Percentiles rank a stretch among this genome's conserved stretches.
These are phyloP conservation scores for Argentina anserina DNA, from an alignment of 306 rosid genomes.

Conservation along the genomic window DNA sequence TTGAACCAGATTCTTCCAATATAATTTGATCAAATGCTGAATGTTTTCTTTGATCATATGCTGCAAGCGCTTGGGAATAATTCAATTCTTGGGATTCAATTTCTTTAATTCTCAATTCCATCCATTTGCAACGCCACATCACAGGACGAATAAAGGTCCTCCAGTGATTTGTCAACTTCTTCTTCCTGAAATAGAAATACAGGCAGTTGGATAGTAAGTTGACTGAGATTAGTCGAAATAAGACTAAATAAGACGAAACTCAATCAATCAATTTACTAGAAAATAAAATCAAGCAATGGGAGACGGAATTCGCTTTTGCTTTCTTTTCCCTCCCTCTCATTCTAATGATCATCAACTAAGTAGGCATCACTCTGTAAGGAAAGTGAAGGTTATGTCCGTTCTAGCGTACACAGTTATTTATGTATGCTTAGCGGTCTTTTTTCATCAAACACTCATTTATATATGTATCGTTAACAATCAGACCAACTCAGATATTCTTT, in stretches of 20 bases:
- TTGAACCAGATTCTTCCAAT: constrained; percentile 52
- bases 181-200: constrained; percentile 52
- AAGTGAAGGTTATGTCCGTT: background rate
- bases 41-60: constrained; percentile 48
- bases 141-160: constrained; percentile 70
- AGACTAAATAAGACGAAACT: background rate
- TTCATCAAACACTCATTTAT: background rate
- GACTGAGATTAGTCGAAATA: constrained; percentile 4
- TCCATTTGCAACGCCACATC: constrained; percentile 93
- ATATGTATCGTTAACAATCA: background rate
- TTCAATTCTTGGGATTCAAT: constrained; percentile 54
- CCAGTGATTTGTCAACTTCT: constrained; percentile 85
- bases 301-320: background rate
- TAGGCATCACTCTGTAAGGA: background rate
- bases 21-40: constrained; percentile 30
- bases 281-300: background rate
- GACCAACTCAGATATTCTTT: background rate
- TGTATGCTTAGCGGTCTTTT: background rate
- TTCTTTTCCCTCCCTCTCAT: background rate
- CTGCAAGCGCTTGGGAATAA: constrained; percentile 57
- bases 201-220: constrained; percentile 20
- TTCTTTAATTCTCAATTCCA: constrained; percentile 72
- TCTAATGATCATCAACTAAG: background rate
- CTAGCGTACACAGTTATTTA: too few relatives aligned
- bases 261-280: background rate